Evolutionary conservation across 2,329 filamentous ascomycete genomes (phyloP).

Genomic region (Colletotrichum chlorophyti): DNA sequence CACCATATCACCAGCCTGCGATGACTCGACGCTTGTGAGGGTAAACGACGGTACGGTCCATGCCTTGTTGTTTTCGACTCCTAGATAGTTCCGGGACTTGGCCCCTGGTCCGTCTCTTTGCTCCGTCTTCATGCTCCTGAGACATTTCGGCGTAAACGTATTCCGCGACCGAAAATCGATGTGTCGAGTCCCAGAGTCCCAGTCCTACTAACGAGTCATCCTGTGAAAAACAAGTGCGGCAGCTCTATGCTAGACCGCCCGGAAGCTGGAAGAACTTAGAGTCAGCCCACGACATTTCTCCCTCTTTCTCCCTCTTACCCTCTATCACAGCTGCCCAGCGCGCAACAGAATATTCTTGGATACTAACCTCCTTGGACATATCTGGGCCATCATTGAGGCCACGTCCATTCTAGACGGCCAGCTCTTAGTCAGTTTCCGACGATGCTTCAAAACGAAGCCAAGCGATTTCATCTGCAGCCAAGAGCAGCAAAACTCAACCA

Average conservation of each 20-base stretch:
- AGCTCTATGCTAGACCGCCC: not conserved
- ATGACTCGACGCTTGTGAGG: too few species aligned
- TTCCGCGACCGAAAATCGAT: not conserved
- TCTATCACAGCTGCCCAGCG: too few species aligned
- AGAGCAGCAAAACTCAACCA: not conserved
- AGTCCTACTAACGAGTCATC: not conserved
- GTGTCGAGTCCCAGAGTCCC: too few species aligned
- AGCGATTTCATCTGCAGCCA: not conserved
- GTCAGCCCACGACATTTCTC: too few species aligned
- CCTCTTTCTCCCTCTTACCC: too few species aligned
- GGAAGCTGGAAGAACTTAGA: too few species aligned
- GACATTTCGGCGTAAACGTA: not conserved
- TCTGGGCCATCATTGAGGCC: too few species aligned
- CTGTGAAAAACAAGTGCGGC: not conserved
- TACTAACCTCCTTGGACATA: too few species aligned
- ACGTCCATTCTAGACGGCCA: too few species aligned
- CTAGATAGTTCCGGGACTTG: not conserved
- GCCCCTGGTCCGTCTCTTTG: not conserved
- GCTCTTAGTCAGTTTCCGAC: too few species aligned
- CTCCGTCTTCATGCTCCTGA: not conserved
- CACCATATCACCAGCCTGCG: not conserved
- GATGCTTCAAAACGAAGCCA: conserved; percentile 13
- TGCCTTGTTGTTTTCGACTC: not conserved
- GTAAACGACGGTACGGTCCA: not conserved
- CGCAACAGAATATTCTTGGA: too few species aligned